phyloP scores from a whole-genome alignment of 106 monocot genomes.

The Phalaenopsis equestris region DNA sequence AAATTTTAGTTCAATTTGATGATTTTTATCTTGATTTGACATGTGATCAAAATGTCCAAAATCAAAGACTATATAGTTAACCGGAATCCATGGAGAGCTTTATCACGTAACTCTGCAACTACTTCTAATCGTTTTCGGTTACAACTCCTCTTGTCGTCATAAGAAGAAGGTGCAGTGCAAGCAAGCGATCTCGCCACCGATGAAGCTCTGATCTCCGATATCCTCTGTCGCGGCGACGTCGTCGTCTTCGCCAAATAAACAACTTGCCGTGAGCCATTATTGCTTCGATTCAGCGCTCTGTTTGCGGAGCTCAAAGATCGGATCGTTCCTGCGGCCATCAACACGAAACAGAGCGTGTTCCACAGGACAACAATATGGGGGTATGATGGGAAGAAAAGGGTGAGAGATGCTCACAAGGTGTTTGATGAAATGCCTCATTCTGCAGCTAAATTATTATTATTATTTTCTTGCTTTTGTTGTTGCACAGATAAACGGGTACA shows the following conservation, averaged over 20 bases:
- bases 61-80: too few relatives aligned
- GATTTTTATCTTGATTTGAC: too few relatives aligned
- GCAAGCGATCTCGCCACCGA: slow-evolving; percentile 35
- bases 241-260: slow-evolving; percentile 89
- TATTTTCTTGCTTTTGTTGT: neutral
- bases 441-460: neutral
- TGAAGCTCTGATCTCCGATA: slow-evolving; percentile 35
- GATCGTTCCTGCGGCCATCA: slow-evolving; percentile 74
- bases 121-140: too few relatives aligned
- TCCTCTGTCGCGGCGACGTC: slow-evolving; percentile 53
- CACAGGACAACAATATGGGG: slow-evolving; percentile 57
- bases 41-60: too few relatives aligned
- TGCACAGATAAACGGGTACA: too few relatives aligned
- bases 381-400: slow-evolving; percentile 31
- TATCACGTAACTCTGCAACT: too few relatives aligned
- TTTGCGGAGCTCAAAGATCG: slow-evolving; percentile 79
- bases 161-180: too few relatives aligned
- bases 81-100: too few relatives aligned
- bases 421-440: neutral
- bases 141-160: too few relatives aligned
- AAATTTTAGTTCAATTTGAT: too few relatives aligned
- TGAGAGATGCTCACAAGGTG: neutral
- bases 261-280: slow-evolving; percentile 67
- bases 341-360: slow-evolving; percentile 45
- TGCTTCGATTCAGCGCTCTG: slow-evolving; percentile 75